Evolutionary conservation across 768 basidiomycete species (phyloP).

Genomic region (Termitomyces sp.): DNA sequence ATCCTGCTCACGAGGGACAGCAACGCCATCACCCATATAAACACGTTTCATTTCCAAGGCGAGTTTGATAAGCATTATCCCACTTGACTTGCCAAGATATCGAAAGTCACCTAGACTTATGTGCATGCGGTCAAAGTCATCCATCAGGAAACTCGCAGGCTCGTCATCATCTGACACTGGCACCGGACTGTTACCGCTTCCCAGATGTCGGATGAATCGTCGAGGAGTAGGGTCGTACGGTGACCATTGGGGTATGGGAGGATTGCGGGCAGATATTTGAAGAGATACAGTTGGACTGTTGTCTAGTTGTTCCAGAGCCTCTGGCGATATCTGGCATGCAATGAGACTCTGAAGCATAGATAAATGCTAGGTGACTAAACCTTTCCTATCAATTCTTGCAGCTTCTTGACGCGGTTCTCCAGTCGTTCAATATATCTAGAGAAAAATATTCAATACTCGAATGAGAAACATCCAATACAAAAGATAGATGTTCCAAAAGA

Average conservation of each 20-base stretch:
- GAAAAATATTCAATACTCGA: neutral
- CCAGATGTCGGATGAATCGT: slow-evolving; percentile 12
- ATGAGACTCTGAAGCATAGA: neutral
- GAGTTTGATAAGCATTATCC: slow-evolving; percentile 45
- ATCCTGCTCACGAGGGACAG: neutral
- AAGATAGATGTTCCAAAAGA: neutral
- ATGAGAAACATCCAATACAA: neutral
- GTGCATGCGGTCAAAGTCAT: slow-evolving; percentile 34
- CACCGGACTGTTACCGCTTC: neutral
- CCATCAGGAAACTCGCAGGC: slow-evolving; percentile 27
- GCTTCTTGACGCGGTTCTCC: slow-evolving; percentile 55
- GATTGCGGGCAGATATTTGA: neutral
- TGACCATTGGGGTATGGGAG: neutral
- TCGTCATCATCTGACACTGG: slow-evolving; percentile 29
- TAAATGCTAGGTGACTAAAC: slow-evolving; percentile 19
- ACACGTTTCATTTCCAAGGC: slow-evolving; percentile 57
- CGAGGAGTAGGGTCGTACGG: slow-evolving; percentile 3
- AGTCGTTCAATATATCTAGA: slow-evolving; percentile 54
- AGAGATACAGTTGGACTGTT: neutral
- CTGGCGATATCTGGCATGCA: slow-evolving; percentile 52
- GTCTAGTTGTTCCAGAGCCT: slow-evolving; percentile 17
- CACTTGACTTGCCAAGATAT: slow-evolving; percentile 57
- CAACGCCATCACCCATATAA: slow-evolving; percentile 30
- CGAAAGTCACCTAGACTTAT: slow-evolving; percentile 28
- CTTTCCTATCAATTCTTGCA: slow-evolving; percentile 49